Evolutionary conservation across 2,329 filamentous ascomycete species (phyloP), one percentile per base, ranked within the genome.

Genomic region (Exutisphaerella laricina): DNA sequence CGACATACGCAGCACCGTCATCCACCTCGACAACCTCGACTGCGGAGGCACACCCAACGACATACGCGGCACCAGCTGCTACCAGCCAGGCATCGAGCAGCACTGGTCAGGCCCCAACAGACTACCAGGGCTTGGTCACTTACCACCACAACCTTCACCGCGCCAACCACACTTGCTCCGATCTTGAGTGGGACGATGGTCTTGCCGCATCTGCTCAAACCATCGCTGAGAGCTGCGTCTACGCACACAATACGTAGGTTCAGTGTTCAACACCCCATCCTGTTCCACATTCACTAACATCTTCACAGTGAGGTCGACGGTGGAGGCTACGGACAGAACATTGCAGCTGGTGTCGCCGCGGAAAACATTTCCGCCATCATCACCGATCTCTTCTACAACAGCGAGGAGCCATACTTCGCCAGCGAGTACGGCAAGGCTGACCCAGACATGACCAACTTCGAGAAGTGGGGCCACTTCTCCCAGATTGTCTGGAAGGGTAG

Each of bases 121-220:
- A 46, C 20, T 65, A 66, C 50, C 63, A 65, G 49, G 52, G 64
- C 41, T 62, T 62, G 43, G 61, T 66, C 10, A 57, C 90, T 37
- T 72, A 81, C 57, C 79, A 86, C 63, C 92, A 97, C 81, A 96
- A 96, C 70, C 59, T 83, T 40, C 86, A 92, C 69, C 89, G 92
- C 51, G 64, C 73, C 60, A 94, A 92, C 71, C 88, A 96, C 75
- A 83, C 82, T 13, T 80, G 79, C 25, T 60, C 67, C 16, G 74
- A 70, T 32, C 61, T 96, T 33, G 62, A 59, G 38, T 97, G 86
- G 84, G 75, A 82, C 56, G 60, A 69, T 6, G 68, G 69, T 31
- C 77, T 88, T 41, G 84, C 80, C 41, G 60, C 63, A 42, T 85
- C 76, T 48, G 88, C 88, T 30, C 53, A 70, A 36, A 68, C 69